Base-by-base conservation (phyloP, 345 rosid species). In the Corchorus capsularis region DNA sequence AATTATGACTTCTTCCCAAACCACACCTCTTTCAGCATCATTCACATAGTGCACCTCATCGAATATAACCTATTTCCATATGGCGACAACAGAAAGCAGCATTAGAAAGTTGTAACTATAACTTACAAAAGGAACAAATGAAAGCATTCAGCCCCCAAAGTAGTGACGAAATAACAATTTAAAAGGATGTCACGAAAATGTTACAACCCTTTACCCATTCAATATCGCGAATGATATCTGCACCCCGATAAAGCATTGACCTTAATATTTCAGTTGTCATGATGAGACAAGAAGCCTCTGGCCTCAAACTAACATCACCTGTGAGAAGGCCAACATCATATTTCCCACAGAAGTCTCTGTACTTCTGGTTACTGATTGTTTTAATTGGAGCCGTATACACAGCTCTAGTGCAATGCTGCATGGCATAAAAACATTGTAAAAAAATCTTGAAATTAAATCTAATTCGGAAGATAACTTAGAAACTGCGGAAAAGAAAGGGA, bases 231-330 rank as follows among this genome's bases (percentile, higher is more conserved):
- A 95, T 92, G 70, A 95, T 90, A 89, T 93, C 99, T 60, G 99
- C 99, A 84, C 99, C 99, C n/a, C 97, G 94, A 77, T 95, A 95
- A 65, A 93, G 97, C 99, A 95, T 95, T 81, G 99, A 95, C 91
- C 99, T 90, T 79, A 95, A 86, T 81, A 95, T 93, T 87, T 95
- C 96, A 55, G 99, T 95, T 64, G 98, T 95, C 99, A 95, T 93
- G 87, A 95, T 95, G 78, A 93, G 93, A 85, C 98, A 95, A 73
- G 98, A 88, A 81, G 99, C 98, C 87, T 95, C 99, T 56, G 98
- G 99, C 84, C 97, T 92, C 89, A 95, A 80, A 87, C 98, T 93
- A 81, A 95, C 86, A 83, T 95, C 99, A 61, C 99, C 98, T 41
- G 98, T 95, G 68, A 93, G 98, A 85, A 95, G 97, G 65, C 99